phyloP scores from a whole-genome alignment of 1,284 basidiomycete species.

The Sporisorium scitamineum region DNA sequence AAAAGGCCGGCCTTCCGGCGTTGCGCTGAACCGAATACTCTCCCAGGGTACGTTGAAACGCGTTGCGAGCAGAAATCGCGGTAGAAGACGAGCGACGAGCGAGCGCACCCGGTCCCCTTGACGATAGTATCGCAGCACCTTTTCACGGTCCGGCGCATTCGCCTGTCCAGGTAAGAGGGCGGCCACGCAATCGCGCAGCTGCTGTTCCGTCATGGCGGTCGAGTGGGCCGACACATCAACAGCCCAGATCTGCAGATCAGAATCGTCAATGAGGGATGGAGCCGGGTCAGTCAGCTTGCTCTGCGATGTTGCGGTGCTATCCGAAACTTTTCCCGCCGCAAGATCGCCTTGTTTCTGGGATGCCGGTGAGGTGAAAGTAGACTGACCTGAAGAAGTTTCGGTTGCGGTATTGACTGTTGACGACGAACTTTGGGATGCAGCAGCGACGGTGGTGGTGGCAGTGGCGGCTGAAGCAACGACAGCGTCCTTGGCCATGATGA shows the following conservation, averaged over 20 bases:
- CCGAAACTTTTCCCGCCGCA: not conserved
- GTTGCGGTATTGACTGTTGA: not conserved
- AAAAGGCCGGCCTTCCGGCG: constrained; percentile 45
- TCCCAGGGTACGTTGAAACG: constrained; percentile 19
- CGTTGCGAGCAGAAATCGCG: constrained; percentile 28
- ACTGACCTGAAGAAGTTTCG: constrained; percentile 43
- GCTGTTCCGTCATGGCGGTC: not conserved
- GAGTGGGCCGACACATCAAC: constrained; percentile 43
- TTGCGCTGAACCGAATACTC: constrained; percentile 12
- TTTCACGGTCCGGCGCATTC: constrained; percentile 26
- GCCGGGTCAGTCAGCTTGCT: constrained; percentile 25
- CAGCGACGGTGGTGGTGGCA: not conserved
- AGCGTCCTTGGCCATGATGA: constrained; percentile 45
- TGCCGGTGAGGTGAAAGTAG: constrained; percentile 1
- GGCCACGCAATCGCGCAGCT: constrained; percentile 8
- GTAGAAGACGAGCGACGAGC: constrained; percentile 46
- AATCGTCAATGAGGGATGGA: constrained; percentile 4
- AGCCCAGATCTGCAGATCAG: constrained; percentile 48
- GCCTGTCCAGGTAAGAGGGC: constrained; percentile 22
- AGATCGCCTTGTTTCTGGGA: not conserved
- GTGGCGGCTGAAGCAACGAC: constrained; percentile 5
- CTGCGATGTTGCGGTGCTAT: not conserved
- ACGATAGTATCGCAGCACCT: constrained; percentile 47
- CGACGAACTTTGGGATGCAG: constrained; percentile 1
- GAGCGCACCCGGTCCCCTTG: constrained; percentile 51